Evolutionary conservation across 345 rosid genomes (phyloP), one percentile per base, ranked within the genome.

Genomic region (Eucalyptus melliodora): DNA sequence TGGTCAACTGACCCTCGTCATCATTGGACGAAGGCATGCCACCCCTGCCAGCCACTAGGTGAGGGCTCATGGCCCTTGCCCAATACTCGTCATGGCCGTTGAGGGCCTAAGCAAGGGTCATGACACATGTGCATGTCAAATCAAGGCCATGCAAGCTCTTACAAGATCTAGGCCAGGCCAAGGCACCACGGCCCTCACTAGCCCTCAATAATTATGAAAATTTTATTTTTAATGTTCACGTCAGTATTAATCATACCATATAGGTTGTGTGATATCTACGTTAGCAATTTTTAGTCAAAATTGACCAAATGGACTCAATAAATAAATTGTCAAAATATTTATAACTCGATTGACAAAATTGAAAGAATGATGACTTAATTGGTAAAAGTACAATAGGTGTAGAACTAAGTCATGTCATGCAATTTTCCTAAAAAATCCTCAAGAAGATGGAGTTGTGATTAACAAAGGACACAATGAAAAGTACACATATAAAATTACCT

Each of bases 231-330:
- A 53, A 53, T 8, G 2, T 9, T 45, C 3, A 0, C 0, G 0
- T 50, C 0, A 50, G 0, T 16, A 16, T 0, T 55, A 0, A 5
- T 56, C 3, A 9, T 56, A 24, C 1, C 6, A 56, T 23, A 0
- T 23, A 56, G 3, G 13, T 21, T 56, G 0, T 21, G 11, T 2
- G 0, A 24, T 21, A 21, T 56, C 0, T 24, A 56, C 0, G 1
- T 23, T 24, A 24, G 2, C 0, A 56, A 9, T 24, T 56, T 56
- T 5, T 23, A 7, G 4, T 4, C 30, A 56, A 24, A 56, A 24
- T 24, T 56, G 1, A 24, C 0, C 0, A 2, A 56, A 56, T 10
- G 8, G 0, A 24, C 6, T 4, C 4, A 56, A 24, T 9, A 9
- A 17, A 24, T 0, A 56, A 56, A 56, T 24, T 24, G 4, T 24